These are phyloP conservation scores for Neolentinus lepideus DNA, from an alignment of 1,284 basidiomycete genomes.

Conservation along the genomic window DNA sequence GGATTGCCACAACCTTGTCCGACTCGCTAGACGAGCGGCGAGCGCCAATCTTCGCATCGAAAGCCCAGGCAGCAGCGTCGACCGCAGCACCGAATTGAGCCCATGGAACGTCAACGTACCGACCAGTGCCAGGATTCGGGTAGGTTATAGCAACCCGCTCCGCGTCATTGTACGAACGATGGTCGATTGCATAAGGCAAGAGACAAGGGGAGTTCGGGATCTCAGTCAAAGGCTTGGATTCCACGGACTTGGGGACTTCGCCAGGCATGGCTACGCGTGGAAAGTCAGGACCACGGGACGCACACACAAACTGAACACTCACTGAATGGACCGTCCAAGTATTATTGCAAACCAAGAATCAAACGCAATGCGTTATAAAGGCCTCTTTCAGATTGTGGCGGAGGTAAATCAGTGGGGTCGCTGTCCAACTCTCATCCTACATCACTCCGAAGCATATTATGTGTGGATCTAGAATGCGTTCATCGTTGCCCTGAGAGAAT, in stretches of 20 bases:
- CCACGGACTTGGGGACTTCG: not conserved
- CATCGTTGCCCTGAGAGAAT: too few relatives aligned
- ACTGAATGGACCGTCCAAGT: too few relatives aligned
- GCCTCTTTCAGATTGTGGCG: too few relatives aligned
- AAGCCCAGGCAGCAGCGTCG: conserved; percentile 4
- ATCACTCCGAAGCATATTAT: too few relatives aligned
- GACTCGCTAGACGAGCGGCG: conserved; percentile 4
- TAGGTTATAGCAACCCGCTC: conserved; percentile 5
- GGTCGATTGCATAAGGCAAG: conserved; percentile 6
- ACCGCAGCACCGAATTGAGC: conserved; percentile 6
- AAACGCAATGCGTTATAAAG: too few relatives aligned
- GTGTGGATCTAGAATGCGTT: too few relatives aligned
- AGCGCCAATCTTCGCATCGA: conserved; percentile 4
- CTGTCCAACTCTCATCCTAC: too few relatives aligned
- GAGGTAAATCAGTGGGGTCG: too few relatives aligned
- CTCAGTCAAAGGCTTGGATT: not conserved
- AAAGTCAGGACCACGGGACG: not conserved
- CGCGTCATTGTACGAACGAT: conserved; percentile 7
- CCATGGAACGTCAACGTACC: conserved; percentile 6
- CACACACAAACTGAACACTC: not conserved
- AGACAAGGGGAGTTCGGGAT: conserved; percentile 4
- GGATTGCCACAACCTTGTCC: conserved; percentile 5
- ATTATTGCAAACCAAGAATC: too few relatives aligned
- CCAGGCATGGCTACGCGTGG: not conserved
- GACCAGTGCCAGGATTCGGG: conserved; percentile 5